phyloP scores from a whole-genome alignment of 805 yeast genomes.

The Pichia rugopelliculosa region DNA sequence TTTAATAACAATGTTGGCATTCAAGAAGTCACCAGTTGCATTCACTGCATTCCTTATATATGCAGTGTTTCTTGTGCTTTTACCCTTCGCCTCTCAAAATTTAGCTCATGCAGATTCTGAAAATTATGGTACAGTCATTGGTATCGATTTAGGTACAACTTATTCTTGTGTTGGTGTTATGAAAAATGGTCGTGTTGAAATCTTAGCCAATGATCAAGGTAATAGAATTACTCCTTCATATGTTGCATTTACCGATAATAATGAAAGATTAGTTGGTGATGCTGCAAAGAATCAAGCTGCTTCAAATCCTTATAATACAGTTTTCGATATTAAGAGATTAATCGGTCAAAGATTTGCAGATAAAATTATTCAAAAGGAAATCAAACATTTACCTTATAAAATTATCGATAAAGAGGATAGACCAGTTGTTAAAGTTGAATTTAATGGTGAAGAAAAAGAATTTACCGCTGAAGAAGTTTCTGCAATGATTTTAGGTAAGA shows the following conservation, averaged over 20 bases:
- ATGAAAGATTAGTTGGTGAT: conserved; percentile 93
- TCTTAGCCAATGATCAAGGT: conserved; percentile 96
- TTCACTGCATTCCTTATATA: conserved; percentile 22
- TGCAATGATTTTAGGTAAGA: conserved; percentile 84
- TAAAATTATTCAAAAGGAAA: conserved; percentile 68
- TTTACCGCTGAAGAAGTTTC: conserved; percentile 95
- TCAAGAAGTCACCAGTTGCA: conserved; percentile 24
- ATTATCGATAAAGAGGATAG: conserved; percentile 72
- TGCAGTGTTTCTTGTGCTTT: conserved; percentile 22
- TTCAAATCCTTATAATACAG: conserved; percentile 89
- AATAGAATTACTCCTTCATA: conserved; percentile 97
- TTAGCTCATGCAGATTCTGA: conserved; percentile 24
- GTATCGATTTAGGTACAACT: conserved; percentile 96
- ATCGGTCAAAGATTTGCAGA: conserved; percentile 81
- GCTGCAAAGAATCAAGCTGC: conserved; percentile 99
- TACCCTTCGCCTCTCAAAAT: conserved; percentile 23
- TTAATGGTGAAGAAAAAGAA: conserved; percentile 76
- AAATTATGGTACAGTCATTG: conserved; percentile 47
- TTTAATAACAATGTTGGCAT: conserved; percentile 10
- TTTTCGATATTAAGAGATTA: conserved; percentile 92
- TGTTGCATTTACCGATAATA: conserved; percentile 84
- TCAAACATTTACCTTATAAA: conserved; percentile 86
- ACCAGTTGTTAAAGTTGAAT: conserved; percentile 83
- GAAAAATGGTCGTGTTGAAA: conserved; percentile 62
- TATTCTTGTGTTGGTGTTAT: conserved; percentile 93